Evolutionary conservation across 345 rosid species (phyloP).

Genomic region (Xanthoceras sorbifolium): DNA sequence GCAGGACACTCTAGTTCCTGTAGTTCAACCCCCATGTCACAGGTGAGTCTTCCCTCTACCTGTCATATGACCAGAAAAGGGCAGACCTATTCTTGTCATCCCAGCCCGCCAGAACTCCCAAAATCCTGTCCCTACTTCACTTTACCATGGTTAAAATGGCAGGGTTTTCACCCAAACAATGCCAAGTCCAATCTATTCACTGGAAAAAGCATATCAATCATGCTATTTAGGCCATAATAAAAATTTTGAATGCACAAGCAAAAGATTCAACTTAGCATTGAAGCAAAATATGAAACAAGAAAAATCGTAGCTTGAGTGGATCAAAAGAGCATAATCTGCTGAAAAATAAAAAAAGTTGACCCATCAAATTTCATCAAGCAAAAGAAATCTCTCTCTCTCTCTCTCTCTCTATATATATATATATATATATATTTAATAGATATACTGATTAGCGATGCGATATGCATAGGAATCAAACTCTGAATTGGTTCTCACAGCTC

Average conservation of each 20-base stretch:
- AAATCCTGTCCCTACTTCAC: not conserved
- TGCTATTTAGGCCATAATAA: not conserved
- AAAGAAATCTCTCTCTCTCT: too few relatives aligned
- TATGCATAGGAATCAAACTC: not conserved
- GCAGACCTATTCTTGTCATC: not conserved
- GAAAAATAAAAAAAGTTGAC: too few relatives aligned
- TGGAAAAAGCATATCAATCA: not conserved
- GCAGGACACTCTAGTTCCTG: not conserved
- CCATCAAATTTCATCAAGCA: not conserved
- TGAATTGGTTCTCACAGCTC: not conserved
- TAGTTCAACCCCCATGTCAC: not conserved
- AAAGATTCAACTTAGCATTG: not conserved
- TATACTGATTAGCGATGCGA: not conserved
- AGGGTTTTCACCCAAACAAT: not conserved
- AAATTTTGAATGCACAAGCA: not conserved
- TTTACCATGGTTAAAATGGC: not conserved
- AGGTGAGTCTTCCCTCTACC: not conserved
- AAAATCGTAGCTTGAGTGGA: not conserved
- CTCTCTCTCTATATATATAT: too few relatives aligned
- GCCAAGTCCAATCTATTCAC: not conserved
- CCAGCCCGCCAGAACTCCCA: not conserved
- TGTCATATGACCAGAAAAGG: not conserved
- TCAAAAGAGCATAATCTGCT: too few relatives aligned
- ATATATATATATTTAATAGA: not conserved
- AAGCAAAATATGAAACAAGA: not conserved